phyloP scores from a whole-genome alignment of 768 basidiomycete genomes.

The Collybia mongolica region DNA sequence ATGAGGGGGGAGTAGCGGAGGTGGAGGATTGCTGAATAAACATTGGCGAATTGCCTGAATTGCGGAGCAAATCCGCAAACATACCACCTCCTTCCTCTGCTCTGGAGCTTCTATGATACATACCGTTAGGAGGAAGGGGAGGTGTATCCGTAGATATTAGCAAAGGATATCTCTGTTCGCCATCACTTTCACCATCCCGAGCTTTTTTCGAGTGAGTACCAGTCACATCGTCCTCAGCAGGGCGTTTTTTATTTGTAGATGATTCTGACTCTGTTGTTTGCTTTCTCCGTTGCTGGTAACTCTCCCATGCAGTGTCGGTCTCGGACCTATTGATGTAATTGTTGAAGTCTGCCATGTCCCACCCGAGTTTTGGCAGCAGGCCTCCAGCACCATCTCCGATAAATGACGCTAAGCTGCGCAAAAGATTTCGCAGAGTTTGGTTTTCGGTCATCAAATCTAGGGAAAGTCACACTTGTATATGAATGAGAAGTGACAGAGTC shows the following conservation, averaged over 20 bases:
- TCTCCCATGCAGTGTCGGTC: conserved; percentile 92
- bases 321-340: conserved; percentile 82
- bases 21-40: conserved; percentile 50
- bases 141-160: conserved; percentile 52
- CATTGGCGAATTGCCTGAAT: conserved; percentile 55
- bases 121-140: conserved; percentile 30
- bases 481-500: not conserved
- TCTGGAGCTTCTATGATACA: conserved; percentile 46
- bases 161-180: conserved; percentile 51
- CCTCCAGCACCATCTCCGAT: conserved; percentile 88
- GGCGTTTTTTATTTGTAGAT: conserved; percentile 43
- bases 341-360: conserved; percentile 75
- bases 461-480: not conserved
- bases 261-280: conserved; percentile 21
- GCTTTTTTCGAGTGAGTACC: conserved; percentile 50
- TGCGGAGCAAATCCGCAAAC: conserved; percentile 62
- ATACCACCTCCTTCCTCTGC: conserved; percentile 46
- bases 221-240: conserved; percentile 47
- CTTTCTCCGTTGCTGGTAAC: conserved; percentile 74
- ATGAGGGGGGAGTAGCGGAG: conserved; percentile 38
- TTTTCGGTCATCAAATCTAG: conserved; percentile 90
- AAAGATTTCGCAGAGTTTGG: conserved; percentile 74
- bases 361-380: conserved; percentile 74
- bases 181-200: conserved; percentile 42
- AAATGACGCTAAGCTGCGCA: conserved; percentile 74